Conservation (phyloP, 176 grass and related monocot species). For the Tillandsia leiboldiana region DNA sequence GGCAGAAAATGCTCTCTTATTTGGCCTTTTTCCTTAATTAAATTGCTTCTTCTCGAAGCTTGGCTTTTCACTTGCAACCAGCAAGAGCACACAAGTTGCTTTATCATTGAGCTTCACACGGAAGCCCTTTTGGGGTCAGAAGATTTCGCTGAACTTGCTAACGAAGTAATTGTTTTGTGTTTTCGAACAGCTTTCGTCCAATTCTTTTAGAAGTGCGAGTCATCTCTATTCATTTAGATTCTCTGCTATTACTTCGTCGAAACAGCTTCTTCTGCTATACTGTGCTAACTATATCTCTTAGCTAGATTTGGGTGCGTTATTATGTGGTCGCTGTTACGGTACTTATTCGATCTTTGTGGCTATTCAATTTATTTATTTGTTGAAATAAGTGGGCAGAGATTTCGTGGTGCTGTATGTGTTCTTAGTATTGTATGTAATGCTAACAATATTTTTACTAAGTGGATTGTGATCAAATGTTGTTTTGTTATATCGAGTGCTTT, state of each 20-base stretch:
- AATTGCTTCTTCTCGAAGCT: not conserved
- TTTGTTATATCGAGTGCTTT: too few species aligned
- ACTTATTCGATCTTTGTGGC: not conserved
- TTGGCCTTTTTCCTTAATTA: not conserved
- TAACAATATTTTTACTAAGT: not conserved
- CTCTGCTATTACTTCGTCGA: not conserved
- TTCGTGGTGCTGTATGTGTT: not conserved
- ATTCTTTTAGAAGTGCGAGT: not conserved
- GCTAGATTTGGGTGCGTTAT: not conserved
- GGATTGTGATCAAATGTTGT: too few species aligned
- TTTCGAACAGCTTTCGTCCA: not conserved
- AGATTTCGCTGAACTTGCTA: not conserved
- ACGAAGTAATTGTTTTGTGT: not conserved
- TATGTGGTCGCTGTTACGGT: not conserved
- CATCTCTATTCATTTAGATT: not conserved
- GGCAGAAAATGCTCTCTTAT: not conserved
- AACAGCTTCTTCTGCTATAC: not conserved
- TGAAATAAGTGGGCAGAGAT: conserved; percentile 5
- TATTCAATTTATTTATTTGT: conserved; percentile 2
- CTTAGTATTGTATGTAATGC: not conserved
- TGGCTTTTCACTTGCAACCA: not conserved
- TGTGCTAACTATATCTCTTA: conserved; percentile 10
- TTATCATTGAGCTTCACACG: too few species aligned
- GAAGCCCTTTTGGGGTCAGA: not conserved
- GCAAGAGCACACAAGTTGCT: not conserved